These are phyloP conservation scores for Platanthera zijinensis DNA, from an alignment of 106 monocot genomes.

Conservation along the genomic window DNA sequence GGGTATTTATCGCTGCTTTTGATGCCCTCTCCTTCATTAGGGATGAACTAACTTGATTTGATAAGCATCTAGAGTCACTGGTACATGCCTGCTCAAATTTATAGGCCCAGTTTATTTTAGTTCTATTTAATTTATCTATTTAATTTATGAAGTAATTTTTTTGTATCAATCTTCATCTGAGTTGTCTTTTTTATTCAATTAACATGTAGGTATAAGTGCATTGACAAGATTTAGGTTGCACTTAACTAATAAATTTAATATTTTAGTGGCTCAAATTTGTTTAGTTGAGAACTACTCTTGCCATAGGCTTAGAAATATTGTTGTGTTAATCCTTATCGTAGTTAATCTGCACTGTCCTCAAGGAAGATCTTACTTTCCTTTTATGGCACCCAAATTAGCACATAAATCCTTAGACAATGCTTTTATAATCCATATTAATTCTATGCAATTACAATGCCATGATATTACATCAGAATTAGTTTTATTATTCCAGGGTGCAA, in stretches of 20 bases:
- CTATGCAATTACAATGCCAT: neutral
- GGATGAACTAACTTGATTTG: conserved; percentile 56
- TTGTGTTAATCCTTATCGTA: neutral
- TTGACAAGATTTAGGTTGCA: neutral
- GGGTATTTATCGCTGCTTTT: conserved; percentile 75
- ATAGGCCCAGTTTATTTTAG: neutral
- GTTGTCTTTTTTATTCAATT: neutral
- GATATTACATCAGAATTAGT: neutral
- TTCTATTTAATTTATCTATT: neutral
- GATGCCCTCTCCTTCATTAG: conserved; percentile 70
- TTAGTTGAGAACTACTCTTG: neutral
- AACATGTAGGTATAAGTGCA: neutral
- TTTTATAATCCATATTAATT: neutral
- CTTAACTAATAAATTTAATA: neutral
- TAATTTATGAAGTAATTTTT: neutral
- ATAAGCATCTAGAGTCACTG: conserved; percentile 72
- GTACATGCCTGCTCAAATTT: conserved; percentile 20
- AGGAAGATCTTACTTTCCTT: neutral
- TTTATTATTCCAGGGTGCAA: neutral
- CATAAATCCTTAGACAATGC: neutral
- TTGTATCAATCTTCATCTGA: neutral
- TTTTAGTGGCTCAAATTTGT: neutral
- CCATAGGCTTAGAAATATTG: neutral
- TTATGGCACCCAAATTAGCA: neutral
- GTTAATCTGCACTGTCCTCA: neutral